Conservation (phyloP, 176 grass and related monocot species). For the maize (Zea mays) region DNA sequence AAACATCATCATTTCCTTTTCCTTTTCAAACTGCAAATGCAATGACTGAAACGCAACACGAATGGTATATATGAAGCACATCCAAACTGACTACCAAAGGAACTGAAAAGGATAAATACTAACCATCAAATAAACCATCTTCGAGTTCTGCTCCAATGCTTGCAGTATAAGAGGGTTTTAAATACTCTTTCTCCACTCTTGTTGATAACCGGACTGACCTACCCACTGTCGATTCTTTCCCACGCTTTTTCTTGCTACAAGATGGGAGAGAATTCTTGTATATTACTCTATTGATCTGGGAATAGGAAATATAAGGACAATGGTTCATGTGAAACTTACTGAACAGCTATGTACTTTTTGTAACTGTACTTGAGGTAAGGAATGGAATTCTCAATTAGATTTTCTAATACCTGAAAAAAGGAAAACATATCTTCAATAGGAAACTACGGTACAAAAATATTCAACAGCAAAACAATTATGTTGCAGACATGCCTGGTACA, state of each 20-base stretch:
- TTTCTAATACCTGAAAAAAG: slow-evolving; percentile 79
- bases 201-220: slow-evolving; percentile 67
- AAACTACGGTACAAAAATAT: background rate
- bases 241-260: slow-evolving; percentile 90
- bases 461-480: background rate
- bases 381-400: slow-evolving; percentile 94
- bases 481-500: slow-evolving; percentile 68
- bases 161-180: slow-evolving; percentile 84
- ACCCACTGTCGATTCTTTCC: slow-evolving; percentile 65
- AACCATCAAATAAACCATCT: slow-evolving; percentile 42
- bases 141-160: slow-evolving; percentile 89
- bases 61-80: too few species aligned
- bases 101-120: background rate
- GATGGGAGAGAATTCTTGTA: slow-evolving; percentile 25
- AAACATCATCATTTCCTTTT: background rate
- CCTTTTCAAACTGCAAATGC: background rate
- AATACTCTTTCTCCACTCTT: slow-evolving; percentile 95
- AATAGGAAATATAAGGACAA: slow-evolving; percentile 35
- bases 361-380: slow-evolving; percentile 94
- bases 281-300: slow-evolving; percentile 2
- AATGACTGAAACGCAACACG: too few species aligned
- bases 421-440: slow-evolving; percentile 34
- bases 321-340: slow-evolving; percentile 60
- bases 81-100: too few species aligned
- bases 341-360: slow-evolving; percentile 91